phyloP scores from a whole-genome alignment of 768 basidiomycete genomes.

The Termitomyces sp. region DNA sequence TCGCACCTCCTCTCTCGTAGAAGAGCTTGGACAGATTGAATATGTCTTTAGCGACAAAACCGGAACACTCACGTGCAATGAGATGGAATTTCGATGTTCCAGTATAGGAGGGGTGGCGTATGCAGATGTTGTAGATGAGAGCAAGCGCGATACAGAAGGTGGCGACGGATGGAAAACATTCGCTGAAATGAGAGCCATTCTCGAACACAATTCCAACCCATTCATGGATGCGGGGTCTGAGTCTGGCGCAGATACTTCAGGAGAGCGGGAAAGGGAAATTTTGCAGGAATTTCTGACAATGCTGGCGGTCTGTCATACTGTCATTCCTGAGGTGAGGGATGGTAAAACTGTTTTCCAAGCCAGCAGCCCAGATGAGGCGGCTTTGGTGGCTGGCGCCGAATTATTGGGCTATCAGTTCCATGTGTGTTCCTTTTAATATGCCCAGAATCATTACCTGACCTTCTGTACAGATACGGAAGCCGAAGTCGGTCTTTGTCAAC shows the following conservation, averaged over 20 bases:
- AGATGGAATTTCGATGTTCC: constrained; percentile 95
- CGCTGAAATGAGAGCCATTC: constrained; percentile 54
- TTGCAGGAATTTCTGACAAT: constrained; percentile 73
- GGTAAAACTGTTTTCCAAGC: constrained; percentile 95
- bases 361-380: constrained; percentile 96
- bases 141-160: constrained; percentile 56
- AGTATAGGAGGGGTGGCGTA: constrained; percentile 87
- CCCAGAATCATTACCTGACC: not conserved
- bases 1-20: constrained; percentile 95
- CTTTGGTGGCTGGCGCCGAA: constrained; percentile 91
- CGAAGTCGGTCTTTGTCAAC: constrained; percentile 89
- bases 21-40: constrained; percentile 97
- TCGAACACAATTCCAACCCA: constrained; percentile 51
- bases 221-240: constrained; percentile 45
- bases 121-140: constrained; percentile 87
- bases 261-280: constrained; percentile 43
- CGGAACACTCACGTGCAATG: constrained; percentile 92
- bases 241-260: constrained; percentile 20
- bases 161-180: constrained; percentile 76
- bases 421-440: constrained; percentile 40
- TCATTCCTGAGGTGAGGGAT: constrained; percentile 88
- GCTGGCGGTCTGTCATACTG: constrained; percentile 95
- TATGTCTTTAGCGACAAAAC: constrained; percentile 96
- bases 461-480: constrained; percentile 75
- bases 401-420: constrained; percentile 89